Evolutionary conservation across 176 grass and related monocot genomes (phyloP), one percentile per base, ranked within the genome.

Genomic region (Musa schizocarpa): DNA sequence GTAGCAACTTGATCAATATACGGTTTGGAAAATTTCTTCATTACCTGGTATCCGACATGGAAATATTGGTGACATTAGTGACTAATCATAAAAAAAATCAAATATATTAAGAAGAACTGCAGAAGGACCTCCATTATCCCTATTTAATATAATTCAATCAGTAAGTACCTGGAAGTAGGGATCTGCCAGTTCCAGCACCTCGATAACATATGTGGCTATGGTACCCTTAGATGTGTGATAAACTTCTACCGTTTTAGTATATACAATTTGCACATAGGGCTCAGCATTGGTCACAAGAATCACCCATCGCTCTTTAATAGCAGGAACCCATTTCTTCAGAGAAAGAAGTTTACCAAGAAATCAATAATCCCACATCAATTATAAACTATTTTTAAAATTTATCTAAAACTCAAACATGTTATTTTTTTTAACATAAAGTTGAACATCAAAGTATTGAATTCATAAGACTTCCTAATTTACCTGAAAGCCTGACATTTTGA

Each of bases 141-240:
- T 9, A 50, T 17, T 68, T 65, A 27, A 27, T 56, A 63, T 65
- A 11, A 52, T 65, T 12, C 56, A 73, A 26, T 3, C 19, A n/a
- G 69, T 23, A 71, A 77, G 48, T 90, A 99, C 95, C 95, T 99
- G 90, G 76, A 91, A 72, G 29, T 92, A 89, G 50, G 95, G 95
- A 84, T 87, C 80, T 74, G 81, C 68, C 61, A 88, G 65, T 83
- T 91, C 43, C 8, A 82, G 80, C 82, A 86, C 72, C 80, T 89
- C 87, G 72, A 85, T 57, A 76, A 93, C 23, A 84, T 93, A 86
- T 78, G 84, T 82, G 66, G 72, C 50, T 62, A 86, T 80, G 67
- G 79, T 80, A 81, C 74, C 80, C 57, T 77, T 99, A 73, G 90
- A 86, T 77, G 75, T 80, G 83, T 88, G 72, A 80, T 94, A 99